These are phyloP conservation scores for Ustilago esculenta DNA, from an alignment of 1,284 basidiomycete genomes.

Conservation along the genomic window DNA sequence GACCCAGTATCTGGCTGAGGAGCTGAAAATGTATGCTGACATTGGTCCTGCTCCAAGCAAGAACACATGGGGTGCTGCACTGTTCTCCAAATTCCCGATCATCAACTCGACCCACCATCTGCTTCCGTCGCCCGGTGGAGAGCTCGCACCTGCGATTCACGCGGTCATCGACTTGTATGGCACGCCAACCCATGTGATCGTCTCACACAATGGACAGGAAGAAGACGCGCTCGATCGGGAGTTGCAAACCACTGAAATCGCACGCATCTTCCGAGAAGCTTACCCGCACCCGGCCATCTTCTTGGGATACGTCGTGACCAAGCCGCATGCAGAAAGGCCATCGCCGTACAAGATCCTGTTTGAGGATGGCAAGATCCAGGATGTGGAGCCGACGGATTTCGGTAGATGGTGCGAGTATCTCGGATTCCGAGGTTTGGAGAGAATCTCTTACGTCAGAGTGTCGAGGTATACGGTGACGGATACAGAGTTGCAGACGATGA, in stretches of 20 bases:
- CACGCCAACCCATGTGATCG: constrained; percentile 80
- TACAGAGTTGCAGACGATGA: constrained; percentile 63
- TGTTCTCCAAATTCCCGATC: constrained; percentile 78
- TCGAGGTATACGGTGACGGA: constrained; percentile 63
- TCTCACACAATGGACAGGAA: constrained; percentile 92
- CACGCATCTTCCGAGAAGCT: constrained; percentile 78
- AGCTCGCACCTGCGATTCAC: constrained; percentile 81
- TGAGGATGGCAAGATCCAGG: constrained; percentile 64
- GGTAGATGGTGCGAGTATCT: constrained; percentile 65
- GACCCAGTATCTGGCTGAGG: constrained; percentile 67
- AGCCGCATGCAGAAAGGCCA: constrained; percentile 77
- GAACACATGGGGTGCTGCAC: constrained; percentile 79
- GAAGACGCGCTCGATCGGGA: constrained; percentile 88
- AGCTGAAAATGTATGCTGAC: constrained; percentile 78
- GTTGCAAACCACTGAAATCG: constrained; percentile 84
- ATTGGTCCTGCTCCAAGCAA: constrained; percentile 86
- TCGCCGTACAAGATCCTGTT: constrained; percentile 83
- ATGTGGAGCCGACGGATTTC: constrained; percentile 69
- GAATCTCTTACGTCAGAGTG: constrained; percentile 60
- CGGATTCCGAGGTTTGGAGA: constrained; percentile 57
- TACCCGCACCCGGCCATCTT: constrained; percentile 84
- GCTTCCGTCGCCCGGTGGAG: constrained; percentile 80
- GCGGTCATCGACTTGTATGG: constrained; percentile 87
- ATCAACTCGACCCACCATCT: constrained; percentile 88
- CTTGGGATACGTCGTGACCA: constrained; percentile 77